Percentiles rank a stretch among this genome's conserved stretches.
These are phyloP conservation scores for Scheffersomyces segobiensis DNA, from an alignment of 1,139 yeast species.

Conservation along the genomic window DNA sequence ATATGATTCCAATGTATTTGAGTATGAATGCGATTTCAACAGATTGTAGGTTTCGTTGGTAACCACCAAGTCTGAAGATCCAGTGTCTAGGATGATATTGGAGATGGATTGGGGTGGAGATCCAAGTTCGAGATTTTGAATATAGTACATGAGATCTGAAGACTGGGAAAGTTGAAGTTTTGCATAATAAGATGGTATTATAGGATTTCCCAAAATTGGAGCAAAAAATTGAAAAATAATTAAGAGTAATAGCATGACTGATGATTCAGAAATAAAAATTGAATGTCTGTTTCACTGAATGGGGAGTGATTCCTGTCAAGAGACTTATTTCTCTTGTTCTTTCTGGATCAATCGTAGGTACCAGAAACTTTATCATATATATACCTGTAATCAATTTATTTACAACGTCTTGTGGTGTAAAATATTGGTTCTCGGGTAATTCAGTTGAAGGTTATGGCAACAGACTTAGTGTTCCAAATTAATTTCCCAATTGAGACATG, in stretches of 20 bases:
- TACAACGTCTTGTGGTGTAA: neutral
- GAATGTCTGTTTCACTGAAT: neutral
- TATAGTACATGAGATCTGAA: constrained; percentile 6
- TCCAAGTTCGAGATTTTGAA: constrained; percentile 17
- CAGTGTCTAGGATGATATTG: constrained; percentile 21
- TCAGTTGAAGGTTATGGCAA: neutral
- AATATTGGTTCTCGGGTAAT: neutral
- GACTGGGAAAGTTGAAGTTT: neutral
- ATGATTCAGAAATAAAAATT: neutral
- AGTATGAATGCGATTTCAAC: constrained; percentile 11
- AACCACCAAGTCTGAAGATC: constrained; percentile 23
- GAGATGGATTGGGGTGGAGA: constrained; percentile 15
- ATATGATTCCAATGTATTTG: constrained; percentile 7
- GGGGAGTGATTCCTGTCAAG: neutral
- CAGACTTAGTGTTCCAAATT: neutral
- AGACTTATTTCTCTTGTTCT: neutral
- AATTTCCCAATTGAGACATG: constrained; percentile 3
- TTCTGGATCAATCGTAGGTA: neutral
- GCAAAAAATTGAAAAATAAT: neutral
- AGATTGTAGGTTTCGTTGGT: constrained; percentile 8
- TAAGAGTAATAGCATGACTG: neutral
- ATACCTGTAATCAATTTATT: neutral
- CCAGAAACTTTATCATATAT: neutral
- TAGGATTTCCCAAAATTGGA: neutral
- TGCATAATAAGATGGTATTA: neutral